Percentiles rank a stretch among this genome's conserved stretches.
These are phyloP conservation scores for Moesziomyces aphidis DNA, from an alignment of 1,284 basidiomycete species.

Conservation along the genomic window DNA sequence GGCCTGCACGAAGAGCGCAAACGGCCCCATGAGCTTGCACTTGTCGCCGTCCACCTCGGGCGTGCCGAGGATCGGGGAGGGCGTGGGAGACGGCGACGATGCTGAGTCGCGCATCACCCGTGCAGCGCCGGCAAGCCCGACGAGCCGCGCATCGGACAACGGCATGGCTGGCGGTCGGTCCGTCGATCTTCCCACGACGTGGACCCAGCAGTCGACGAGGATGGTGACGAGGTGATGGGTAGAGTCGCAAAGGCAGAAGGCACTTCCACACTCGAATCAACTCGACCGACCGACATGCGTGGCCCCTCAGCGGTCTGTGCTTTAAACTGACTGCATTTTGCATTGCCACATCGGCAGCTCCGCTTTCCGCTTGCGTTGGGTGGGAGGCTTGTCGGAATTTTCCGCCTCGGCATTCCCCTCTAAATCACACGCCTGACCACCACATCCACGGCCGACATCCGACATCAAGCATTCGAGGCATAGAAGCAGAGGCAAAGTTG, in stretches of 20 bases:
- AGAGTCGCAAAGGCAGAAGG: no score
- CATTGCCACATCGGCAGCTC: no score
- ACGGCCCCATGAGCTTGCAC: slow-evolving; percentile 61
- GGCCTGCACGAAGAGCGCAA: slow-evolving; percentile 73
- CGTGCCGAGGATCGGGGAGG: slow-evolving; percentile 23
- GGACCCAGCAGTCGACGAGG: no score
- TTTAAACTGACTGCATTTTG: no score
- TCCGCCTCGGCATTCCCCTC: not conserved
- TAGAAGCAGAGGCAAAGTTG: not conserved
- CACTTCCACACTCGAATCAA: no score
- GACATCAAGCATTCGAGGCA: not conserved
- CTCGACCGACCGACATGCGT: no score
- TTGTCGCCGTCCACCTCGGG: slow-evolving; percentile 54
- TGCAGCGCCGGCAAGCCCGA: slow-evolving; percentile 10
- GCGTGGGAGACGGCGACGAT: slow-evolving; percentile 13
- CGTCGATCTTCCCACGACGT: no score
- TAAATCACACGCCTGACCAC: not conserved
- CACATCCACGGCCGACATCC: no score
- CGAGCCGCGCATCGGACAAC: slow-evolving; percentile 3
- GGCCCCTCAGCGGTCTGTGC: no score
- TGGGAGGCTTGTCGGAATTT: no score
- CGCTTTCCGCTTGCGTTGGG: no score
- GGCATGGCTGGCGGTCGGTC: not conserved
- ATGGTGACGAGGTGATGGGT: not conserved
- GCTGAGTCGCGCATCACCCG: slow-evolving; percentile 4